Percentiles rank a stretch among this genome's conserved stretches.
phyloP scores from a whole-genome alignment of 108 stramenopile genomes.

The Pseudonitzschia multiseries region DNA sequence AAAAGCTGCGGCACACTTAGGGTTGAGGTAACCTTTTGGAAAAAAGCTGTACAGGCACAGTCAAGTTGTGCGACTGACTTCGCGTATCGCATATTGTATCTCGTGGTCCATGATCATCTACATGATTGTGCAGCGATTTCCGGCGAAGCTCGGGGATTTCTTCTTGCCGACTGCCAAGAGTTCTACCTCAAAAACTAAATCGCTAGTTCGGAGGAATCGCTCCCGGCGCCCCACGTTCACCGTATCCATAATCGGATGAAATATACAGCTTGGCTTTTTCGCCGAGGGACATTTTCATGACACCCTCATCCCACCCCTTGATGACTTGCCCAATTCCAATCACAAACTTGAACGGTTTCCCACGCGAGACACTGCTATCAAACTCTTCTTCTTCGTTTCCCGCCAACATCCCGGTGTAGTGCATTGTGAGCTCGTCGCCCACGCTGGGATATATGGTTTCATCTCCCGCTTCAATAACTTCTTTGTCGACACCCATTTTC shows the following conservation, averaged over 20 bases:
- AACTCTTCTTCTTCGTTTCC: constrained; percentile 66
- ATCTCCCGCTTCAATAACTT: constrained; percentile 65
- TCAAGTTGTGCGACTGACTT: no score
- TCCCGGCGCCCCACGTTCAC: constrained; percentile 74
- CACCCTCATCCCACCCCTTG: constrained; percentile 52
- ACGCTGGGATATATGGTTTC: constrained; percentile 67
- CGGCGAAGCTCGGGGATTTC: background rate
- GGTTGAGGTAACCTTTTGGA: no score
- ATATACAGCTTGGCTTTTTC: constrained; percentile 84
- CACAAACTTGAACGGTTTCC: constrained; percentile 66
- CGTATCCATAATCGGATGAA: constrained; percentile 86
- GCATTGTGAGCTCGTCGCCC: constrained; percentile 84
- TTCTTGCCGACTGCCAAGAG: constrained; percentile 56
- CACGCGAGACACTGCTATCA: constrained; percentile 71
- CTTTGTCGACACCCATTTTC: constrained; percentile 56
- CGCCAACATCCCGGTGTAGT: constrained; percentile 79
- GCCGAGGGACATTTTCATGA: constrained; percentile 63
- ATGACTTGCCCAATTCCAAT: constrained; percentile 65
- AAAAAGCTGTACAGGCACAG: no score
- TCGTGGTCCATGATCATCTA: background rate
- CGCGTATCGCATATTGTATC: no score
- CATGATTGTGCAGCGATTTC: background rate
- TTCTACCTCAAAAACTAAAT: constrained; percentile 81
- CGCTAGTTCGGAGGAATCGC: constrained; percentile 91
- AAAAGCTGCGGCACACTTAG: no score